Evolutionary conservation across 345 rosid genomes (phyloP).

Genomic region (Pistacia vera): DNA sequence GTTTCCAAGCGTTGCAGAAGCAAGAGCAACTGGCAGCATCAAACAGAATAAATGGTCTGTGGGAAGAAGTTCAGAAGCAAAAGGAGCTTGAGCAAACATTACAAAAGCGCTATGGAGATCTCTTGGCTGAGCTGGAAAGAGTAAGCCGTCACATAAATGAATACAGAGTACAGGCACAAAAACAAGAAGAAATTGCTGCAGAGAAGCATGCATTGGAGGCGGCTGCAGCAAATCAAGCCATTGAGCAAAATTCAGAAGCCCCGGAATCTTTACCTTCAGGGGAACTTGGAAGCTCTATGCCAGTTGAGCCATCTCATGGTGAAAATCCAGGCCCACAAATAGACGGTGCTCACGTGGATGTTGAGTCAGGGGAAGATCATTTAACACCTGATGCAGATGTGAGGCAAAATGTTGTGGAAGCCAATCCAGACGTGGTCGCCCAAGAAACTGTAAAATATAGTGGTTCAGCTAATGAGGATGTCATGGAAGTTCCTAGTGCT

Average conservation of each 20-base stretch:
- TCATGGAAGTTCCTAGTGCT: conserved; percentile 26
- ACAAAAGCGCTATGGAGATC: conserved; percentile 76
- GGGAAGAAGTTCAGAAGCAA: conserved; percentile 92
- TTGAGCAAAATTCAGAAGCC: conserved; percentile 21
- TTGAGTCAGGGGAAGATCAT: conserved; percentile 24
- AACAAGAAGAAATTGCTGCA: conserved; percentile 50
- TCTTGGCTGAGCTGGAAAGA: conserved; percentile 60
- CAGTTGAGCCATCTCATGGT: conserved; percentile 22
- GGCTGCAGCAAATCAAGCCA: conserved; percentile 29
- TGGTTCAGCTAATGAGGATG: conserved; percentile 17
- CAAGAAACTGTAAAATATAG: conserved; percentile 23
- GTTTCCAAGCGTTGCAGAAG: conserved; percentile 88
- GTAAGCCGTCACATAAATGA: conserved; percentile 42
- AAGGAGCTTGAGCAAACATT: conserved; percentile 79
- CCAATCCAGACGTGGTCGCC: conserved; percentile 10
- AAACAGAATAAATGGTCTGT: conserved; percentile 70
- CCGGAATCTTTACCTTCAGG: conserved; percentile 24
- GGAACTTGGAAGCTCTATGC: conserved; percentile 18
- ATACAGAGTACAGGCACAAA: conserved; percentile 55
- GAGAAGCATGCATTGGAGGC: conserved; percentile 36
- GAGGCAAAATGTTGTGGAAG: conserved; percentile 15
- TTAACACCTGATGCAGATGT: conserved; percentile 2
- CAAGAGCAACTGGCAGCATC: conserved; percentile 93
- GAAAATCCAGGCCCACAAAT: conserved; percentile 17
- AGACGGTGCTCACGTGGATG: conserved; percentile 17